These are phyloP conservation scores for Emiliania huxleyi DNA, from an alignment of 78 protist genomes.

Conservation along the genomic window DNA sequence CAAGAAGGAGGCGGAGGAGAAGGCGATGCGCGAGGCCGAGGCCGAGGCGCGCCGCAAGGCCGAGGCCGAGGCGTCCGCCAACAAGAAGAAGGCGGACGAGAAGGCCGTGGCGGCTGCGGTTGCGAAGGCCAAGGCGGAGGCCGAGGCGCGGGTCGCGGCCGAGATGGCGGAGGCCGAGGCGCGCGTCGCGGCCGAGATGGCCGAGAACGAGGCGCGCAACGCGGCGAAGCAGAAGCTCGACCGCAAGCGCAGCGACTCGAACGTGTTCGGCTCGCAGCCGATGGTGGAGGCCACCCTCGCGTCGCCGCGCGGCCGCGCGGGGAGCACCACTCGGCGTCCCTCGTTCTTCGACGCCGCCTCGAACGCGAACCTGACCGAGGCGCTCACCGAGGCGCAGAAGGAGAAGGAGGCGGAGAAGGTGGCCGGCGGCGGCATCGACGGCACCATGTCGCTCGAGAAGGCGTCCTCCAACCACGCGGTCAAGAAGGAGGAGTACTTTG, in stretches of 20 bases:
- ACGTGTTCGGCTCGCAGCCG: too few species aligned
- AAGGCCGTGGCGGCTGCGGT: neutral
- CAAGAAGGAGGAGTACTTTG: neutral
- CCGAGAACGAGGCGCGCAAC: neutral
- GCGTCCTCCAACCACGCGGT: neutral
- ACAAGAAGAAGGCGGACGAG: neutral
- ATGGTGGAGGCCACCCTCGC: too few species aligned
- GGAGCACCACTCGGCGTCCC: too few species aligned
- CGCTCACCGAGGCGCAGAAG: too few species aligned
- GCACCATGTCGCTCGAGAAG: neutral
- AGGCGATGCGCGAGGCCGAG: neutral
- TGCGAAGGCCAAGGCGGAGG: neutral
- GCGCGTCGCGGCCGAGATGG: neutral
- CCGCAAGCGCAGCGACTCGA: neutral
- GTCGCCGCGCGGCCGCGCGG: too few species aligned
- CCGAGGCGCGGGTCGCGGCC: neutral
- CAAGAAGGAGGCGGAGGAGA: neutral
- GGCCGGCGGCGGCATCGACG: too few species aligned
- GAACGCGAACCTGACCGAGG: too few species aligned
- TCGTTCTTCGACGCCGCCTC: too few species aligned
- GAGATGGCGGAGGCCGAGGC: neutral
- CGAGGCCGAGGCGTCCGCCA: neutral
- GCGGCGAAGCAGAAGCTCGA: neutral
- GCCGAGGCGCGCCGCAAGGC: neutral
- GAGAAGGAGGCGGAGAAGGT: too few species aligned